Evolutionary conservation across 208 protist species (phyloP).

Genomic region (Trypanosoma boissoni): DNA sequence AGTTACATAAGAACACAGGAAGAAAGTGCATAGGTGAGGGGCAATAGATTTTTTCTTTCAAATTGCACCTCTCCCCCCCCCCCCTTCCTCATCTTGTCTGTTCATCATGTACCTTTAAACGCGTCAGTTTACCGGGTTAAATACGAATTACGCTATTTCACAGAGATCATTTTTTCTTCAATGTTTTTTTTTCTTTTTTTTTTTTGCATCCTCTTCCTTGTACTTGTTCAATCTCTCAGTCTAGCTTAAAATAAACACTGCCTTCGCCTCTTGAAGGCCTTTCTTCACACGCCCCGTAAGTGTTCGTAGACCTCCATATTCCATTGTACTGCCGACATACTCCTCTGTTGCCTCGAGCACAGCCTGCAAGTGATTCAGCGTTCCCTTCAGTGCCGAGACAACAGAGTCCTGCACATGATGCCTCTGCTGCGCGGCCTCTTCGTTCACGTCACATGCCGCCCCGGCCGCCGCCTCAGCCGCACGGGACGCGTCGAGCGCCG

Average conservation of each 20-base stretch:
- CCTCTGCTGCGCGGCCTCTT: not conserved
- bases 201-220: not conserved
- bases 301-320: slow-evolving; percentile 46
- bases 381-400: slow-evolving; percentile 42
- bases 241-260: slow-evolving; percentile 19
- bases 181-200: not conserved
- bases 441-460: too few species aligned
- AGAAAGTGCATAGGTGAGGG: too few species aligned
- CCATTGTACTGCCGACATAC: slow-evolving; percentile 52
- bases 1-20: too few species aligned
- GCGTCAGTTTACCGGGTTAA: too few species aligned
- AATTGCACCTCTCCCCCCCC: not conserved
- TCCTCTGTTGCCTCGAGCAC: slow-evolving; percentile 67
- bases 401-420: slow-evolving; percentile 33
- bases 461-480: not conserved
- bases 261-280: slow-evolving; percentile 52
- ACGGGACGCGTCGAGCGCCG: slow-evolving; percentile 28
- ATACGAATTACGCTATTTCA: too few species aligned
- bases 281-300: slow-evolving; percentile 34
- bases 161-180: not conserved
- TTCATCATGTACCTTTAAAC: too few species aligned
- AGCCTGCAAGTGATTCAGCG: slow-evolving; percentile 56
- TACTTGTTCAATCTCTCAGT: not conserved
- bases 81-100: too few species aligned
- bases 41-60: slow-evolving; percentile 4